Conservation (phyloP, 164 flowering plant species). For the Magnolia sinica region DNA sequence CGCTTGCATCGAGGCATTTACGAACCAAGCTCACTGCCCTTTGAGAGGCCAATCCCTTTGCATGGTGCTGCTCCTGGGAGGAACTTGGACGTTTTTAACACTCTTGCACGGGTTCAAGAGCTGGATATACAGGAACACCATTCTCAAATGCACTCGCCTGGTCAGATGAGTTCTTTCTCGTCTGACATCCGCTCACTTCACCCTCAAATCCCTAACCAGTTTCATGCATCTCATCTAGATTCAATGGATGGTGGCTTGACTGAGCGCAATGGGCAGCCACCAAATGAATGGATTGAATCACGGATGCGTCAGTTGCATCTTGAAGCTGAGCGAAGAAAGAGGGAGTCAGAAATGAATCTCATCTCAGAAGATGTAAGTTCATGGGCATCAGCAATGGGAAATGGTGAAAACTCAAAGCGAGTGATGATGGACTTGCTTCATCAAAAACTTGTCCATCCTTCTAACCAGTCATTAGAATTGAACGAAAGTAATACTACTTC, state of each 20-base stretch:
- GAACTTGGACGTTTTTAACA: constrained; percentile 53
- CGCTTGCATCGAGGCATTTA: constrained; percentile 48
- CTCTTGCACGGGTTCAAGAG: constrained; percentile 31
- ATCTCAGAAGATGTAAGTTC: constrained; percentile 40
- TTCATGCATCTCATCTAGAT: constrained; percentile 42
- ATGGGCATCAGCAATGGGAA: constrained; percentile 51
- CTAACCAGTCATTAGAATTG: constrained; percentile 33
- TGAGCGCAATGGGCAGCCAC: constrained; percentile 44
- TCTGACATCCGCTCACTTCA: constrained; percentile 48
- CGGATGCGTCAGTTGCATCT: constrained; percentile 38
- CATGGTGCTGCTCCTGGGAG: constrained; percentile 40
- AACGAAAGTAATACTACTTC: constrained; percentile 8
- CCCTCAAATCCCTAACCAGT: constrained; percentile 39
- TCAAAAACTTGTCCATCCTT: constrained; percentile 27
- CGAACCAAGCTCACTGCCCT: constrained; percentile 47
- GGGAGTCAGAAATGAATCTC: constrained; percentile 24
- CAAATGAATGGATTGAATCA: constrained; percentile 49
- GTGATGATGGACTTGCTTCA: constrained; percentile 60
- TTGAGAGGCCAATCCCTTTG: constrained; percentile 52
- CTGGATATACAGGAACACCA: constrained; percentile 51
- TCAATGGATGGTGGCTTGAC: constrained; percentile 44
- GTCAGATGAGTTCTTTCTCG: constrained; percentile 35
- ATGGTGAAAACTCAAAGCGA: constrained; percentile 53
- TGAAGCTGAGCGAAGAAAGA: constrained; percentile 42
- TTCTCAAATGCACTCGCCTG: constrained; percentile 37